Evolutionary conservation across 2,329 filamentous ascomycete genomes (phyloP).

Genomic region (Talaromyces sp.): DNA sequence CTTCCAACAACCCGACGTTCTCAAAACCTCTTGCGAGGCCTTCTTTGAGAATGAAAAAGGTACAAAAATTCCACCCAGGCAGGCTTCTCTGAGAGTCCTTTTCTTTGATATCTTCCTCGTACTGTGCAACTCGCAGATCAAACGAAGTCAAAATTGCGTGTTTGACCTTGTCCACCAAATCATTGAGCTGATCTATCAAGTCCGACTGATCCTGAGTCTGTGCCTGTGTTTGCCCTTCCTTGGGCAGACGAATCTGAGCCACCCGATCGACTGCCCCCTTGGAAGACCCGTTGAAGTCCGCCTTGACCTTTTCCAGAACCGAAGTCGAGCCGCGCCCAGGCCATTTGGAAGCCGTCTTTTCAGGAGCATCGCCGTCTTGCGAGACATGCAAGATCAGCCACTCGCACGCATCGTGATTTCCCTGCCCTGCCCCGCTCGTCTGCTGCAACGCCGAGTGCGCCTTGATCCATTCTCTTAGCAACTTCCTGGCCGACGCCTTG

Average conservation of each 20-base stretch:
- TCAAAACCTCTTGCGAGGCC: constrained; percentile 91
- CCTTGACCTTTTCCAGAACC: constrained; percentile 79
- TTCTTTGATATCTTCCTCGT: constrained; percentile 95
- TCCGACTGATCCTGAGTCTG: constrained; percentile 66
- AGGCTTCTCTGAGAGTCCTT: constrained; percentile 80
- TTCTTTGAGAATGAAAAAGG: constrained; percentile 97
- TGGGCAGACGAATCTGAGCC: constrained; percentile 72
- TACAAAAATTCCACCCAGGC: constrained; percentile 98
- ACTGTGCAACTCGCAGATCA: constrained; percentile 82
- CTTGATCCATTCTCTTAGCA: constrained; percentile 89
- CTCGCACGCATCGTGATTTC: constrained; percentile 94
- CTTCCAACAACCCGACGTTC: constrained; percentile 90
- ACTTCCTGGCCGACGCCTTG: constrained; percentile 70
- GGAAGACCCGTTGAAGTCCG: constrained; percentile 77
- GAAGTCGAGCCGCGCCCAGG: constrained; percentile 71
- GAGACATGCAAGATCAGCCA: constrained; percentile 94
- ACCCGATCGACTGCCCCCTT: constrained; percentile 73
- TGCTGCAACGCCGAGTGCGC: constrained; percentile 59
- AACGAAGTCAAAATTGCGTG: constrained; percentile 82
- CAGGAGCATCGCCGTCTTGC: constrained; percentile 65
- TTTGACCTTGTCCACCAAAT: constrained; percentile 82
- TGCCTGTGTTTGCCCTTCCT: constrained; percentile 21
- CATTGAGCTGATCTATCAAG: constrained; percentile 73
- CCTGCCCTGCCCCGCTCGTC: constrained; percentile 52
- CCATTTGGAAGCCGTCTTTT: constrained; percentile 70